These are phyloP conservation scores for Cladosporium sp. DNA, from an alignment of 2,329 filamentous ascomycete species.

Conservation along the genomic window DNA sequence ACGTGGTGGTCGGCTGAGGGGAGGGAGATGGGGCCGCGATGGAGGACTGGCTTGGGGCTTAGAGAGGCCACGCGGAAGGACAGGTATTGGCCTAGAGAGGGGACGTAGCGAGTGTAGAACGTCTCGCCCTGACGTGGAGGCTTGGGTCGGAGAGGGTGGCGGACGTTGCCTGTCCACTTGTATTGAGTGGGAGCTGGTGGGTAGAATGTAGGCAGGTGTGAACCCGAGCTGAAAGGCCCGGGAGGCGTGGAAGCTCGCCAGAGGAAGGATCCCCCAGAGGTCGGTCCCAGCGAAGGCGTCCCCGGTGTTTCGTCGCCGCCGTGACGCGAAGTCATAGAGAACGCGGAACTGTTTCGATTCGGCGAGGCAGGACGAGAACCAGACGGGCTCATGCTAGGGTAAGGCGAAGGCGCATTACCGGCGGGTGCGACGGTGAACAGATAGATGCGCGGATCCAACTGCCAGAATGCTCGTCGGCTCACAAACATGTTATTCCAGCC, in stretches of 20 bases:
- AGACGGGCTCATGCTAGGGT: constrained; percentile 47
- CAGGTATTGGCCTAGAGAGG: constrained; percentile 76
- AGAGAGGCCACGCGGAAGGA: constrained; percentile 81
- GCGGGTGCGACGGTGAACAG: constrained; percentile 74
- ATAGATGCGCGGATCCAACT: constrained; percentile 80
- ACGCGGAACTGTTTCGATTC: constrained; percentile 19
- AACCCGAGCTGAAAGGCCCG: constrained; percentile 75
- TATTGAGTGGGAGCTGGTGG: constrained; percentile 81
- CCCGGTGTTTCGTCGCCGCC: constrained; percentile 8
- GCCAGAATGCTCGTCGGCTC: constrained; percentile 81
- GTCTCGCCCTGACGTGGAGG: constrained; percentile 85
- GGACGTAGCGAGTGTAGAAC: constrained; percentile 85
- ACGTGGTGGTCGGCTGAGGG: constrained; percentile 1
- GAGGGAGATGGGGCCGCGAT: constrained; percentile 52
- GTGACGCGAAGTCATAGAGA: constrained; percentile 8
- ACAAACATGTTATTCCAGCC: constrained; percentile 81
- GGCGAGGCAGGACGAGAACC: constrained; percentile 51
- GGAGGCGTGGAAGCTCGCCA: constrained; percentile 32
- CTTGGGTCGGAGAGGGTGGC: constrained; percentile 83
- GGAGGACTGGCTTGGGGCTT: constrained; percentile 58
- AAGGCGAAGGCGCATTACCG: constrained; percentile 36
- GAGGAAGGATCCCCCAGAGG: constrained; percentile 15
- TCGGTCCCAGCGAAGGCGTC: constrained; percentile 6
- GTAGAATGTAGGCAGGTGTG: constrained; percentile 86
- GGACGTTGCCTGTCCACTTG: constrained; percentile 69